Evolutionary conservation across 2,329 filamentous ascomycete species (phyloP).

Genomic region (Zymoseptoria tritici): DNA sequence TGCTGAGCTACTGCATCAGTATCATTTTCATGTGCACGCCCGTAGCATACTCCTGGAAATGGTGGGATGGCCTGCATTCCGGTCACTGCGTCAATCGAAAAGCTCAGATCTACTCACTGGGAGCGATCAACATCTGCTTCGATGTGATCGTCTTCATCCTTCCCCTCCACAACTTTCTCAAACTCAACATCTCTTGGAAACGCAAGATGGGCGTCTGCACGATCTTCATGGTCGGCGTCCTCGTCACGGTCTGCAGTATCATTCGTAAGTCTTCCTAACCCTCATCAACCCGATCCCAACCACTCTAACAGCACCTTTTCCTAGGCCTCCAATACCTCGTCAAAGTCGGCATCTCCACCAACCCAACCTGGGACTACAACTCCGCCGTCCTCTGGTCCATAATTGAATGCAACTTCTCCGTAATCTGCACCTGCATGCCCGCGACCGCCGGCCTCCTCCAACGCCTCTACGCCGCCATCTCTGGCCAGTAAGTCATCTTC

Average conservation of each 20-base stretch:
- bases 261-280: background rate
- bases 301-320: background rate
- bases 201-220: constrained; percentile 12
- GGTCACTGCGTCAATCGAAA: constrained; percentile 12
- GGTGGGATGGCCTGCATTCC: constrained; percentile 14
- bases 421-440: constrained; percentile 16
- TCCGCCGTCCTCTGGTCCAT: constrained; percentile 11
- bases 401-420: constrained; percentile 14
- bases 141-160: constrained; percentile 17
- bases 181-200: constrained; percentile 16
- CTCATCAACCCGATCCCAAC: background rate
- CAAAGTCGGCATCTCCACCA: constrained; percentile 11
- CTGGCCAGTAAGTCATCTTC: no score
- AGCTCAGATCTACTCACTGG: constrained; percentile 12
- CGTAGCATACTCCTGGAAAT: constrained; percentile 9
- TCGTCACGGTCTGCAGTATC: constrained; percentile 15
- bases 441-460: constrained; percentile 15
- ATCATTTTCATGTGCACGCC: constrained; percentile 13
- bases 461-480: constrained; percentile 11
- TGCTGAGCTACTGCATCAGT: constrained; percentile 11
- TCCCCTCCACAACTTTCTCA: constrained; percentile 17
- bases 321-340: constrained; percentile 15
- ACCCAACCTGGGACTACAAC: constrained; percentile 16
- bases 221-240: constrained; percentile 15
- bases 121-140: constrained; percentile 17